Conservation (phyloP, 2,329 filamentous ascomycete species). For the Xylaria sp. region DNA sequence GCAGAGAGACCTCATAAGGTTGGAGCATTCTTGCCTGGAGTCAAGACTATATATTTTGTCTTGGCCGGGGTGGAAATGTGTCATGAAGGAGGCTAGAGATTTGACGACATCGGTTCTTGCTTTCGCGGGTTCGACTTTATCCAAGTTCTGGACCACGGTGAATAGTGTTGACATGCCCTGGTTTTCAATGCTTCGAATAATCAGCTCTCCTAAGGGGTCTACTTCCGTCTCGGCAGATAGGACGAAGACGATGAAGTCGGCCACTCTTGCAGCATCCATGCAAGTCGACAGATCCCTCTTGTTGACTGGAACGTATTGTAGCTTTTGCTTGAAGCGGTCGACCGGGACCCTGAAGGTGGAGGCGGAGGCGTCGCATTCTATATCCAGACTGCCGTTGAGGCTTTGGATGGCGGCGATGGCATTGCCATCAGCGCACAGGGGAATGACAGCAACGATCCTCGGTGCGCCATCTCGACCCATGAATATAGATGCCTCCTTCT, state of each 20-base stretch:
- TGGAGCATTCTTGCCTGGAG: conserved; percentile 88
- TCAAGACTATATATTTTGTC: conserved; percentile 93
- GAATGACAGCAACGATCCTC: conserved; percentile 87
- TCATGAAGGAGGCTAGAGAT: conserved; percentile 91
- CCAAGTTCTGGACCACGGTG: conserved; percentile 82
- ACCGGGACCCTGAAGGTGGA: conserved; percentile 74
- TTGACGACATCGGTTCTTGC: conserved; percentile 78
- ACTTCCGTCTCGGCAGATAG: conserved; percentile 86
- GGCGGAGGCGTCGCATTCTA: conserved; percentile 72
- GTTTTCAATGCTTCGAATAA: conserved; percentile 87
- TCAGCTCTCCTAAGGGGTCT: conserved; percentile 83
- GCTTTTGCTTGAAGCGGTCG: conserved; percentile 93
- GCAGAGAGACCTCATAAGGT: conserved; percentile 90
- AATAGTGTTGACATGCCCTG: conserved; percentile 96
- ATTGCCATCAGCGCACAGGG: conserved; percentile 80
- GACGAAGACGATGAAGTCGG: conserved; percentile 91
- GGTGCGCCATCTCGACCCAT: conserved; percentile 87
- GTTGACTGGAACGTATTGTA: conserved; percentile 83
- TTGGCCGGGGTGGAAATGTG: conserved; percentile 91
- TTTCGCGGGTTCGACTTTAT: conserved; percentile 82
- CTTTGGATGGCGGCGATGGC: conserved; percentile 72
- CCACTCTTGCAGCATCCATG: conserved; percentile 85
- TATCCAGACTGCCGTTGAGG: conserved; percentile 83
- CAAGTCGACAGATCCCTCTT: conserved; percentile 79
- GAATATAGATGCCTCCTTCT: conserved; percentile 83